Conservation (phyloP, 177 flowering plant species). For the Vitis hybrid region DNA sequence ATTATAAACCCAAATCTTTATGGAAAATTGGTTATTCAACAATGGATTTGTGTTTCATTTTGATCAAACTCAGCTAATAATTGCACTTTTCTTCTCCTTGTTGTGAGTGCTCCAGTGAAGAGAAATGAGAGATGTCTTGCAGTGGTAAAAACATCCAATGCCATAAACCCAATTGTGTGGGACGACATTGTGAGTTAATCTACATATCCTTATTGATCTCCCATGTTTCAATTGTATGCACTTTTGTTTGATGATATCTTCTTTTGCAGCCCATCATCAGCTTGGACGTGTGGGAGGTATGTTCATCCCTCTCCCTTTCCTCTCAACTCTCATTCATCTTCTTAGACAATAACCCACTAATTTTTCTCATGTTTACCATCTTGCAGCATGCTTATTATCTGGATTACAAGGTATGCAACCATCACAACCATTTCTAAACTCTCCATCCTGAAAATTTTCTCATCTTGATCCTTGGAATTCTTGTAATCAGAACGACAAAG, state of each 20-base stretch:
- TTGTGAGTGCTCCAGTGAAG: constrained; percentile 55
- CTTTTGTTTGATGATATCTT: constrained; percentile 10
- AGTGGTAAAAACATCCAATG: constrained; percentile 79
- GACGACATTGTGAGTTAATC: constrained; percentile 69
- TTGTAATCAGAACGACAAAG: constrained; percentile 67
- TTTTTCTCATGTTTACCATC: constrained; percentile 14
- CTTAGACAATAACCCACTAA: neutral
- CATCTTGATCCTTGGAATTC: neutral
- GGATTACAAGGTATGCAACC: constrained; percentile 74
- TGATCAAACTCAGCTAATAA: neutral
- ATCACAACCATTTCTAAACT: neutral
- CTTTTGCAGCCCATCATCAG: constrained; percentile 75
- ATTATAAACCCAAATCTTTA: too few species aligned
- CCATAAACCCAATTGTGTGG: constrained; percentile 73
- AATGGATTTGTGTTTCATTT: neutral
- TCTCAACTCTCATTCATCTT: constrained; percentile 8
- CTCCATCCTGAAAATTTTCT: neutral
- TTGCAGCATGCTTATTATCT: constrained; percentile 91
- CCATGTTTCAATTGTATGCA: neutral
- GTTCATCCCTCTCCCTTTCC: constrained; percentile 3
- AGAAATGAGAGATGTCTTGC: constrained; percentile 69
- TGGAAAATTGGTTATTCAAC: too few species aligned
- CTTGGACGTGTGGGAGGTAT: constrained; percentile 96
- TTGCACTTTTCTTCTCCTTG: neutral
- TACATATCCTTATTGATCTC: neutral